phyloP scores from a whole-genome alignment of 2,329 filamentous ascomycete genomes.

The Trichoderma gracile region DNA sequence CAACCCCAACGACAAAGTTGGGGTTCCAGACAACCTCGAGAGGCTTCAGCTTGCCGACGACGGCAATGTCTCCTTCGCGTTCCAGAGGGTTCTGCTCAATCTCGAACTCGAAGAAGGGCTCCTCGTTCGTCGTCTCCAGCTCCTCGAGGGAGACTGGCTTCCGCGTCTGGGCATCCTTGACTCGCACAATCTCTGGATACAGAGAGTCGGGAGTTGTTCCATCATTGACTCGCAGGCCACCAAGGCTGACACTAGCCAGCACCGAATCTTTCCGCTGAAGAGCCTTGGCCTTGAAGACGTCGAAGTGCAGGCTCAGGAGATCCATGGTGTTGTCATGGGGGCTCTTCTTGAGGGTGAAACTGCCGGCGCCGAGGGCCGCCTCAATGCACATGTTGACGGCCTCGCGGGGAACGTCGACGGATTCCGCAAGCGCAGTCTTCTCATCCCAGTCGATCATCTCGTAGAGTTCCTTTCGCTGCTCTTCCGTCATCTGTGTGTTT shows the following conservation, averaged over 20 bases:
- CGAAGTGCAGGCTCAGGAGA: slow-evolving; percentile 88
- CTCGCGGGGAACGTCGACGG: slow-evolving; percentile 86
- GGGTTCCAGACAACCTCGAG: slow-evolving; percentile 98
- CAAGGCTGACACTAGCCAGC: slow-evolving; percentile 83
- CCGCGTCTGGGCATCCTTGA: slow-evolving; percentile 74
- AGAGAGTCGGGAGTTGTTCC: slow-evolving; percentile 89
- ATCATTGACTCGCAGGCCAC: slow-evolving; percentile 91
- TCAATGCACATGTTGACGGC: slow-evolving; percentile 92
- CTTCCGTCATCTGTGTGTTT: slow-evolving; percentile 86
- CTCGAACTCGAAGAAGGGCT: slow-evolving; percentile 88
- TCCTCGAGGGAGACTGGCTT: slow-evolving; percentile 56
- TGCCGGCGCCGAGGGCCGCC: slow-evolving; percentile 89
- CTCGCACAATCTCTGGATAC: slow-evolving; percentile 91
- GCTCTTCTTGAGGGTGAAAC: slow-evolving; percentile 88
- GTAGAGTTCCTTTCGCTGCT: slow-evolving; percentile 95
- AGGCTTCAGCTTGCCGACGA: slow-evolving; percentile 89
- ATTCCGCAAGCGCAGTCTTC: slow-evolving; percentile 83
- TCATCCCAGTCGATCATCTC: slow-evolving; percentile 98
- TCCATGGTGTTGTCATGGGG: slow-evolving; percentile 63
- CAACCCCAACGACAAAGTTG: slow-evolving; percentile 84
- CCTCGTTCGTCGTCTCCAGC: slow-evolving; percentile 54
- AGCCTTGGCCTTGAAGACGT: slow-evolving; percentile 88
- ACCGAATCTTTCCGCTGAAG: slow-evolving; percentile 89
- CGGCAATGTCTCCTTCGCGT: slow-evolving; percentile 83
- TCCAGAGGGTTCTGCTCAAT: slow-evolving; percentile 96